Base-by-base conservation (phyloP, 2,329 filamentous ascomycete species). In the Ploettnerulaceae sp. region DNA sequence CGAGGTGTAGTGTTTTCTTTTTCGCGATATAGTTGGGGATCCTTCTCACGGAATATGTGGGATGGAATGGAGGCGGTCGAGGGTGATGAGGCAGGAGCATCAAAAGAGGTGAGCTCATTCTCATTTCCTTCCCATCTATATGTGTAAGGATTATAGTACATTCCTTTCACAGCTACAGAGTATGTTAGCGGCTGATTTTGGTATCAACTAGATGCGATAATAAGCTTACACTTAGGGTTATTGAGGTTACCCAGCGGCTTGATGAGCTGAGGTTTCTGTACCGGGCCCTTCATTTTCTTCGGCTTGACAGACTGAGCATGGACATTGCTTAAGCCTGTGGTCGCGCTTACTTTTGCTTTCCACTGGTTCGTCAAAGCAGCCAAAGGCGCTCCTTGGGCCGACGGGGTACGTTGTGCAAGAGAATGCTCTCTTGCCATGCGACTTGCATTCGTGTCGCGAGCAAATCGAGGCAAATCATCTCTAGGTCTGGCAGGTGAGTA, bases 41-140 rank as follows among this genome's bases (percentile, higher is more conserved):
- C 78, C 58, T 73, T 78, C 39, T 81, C 77, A 8, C 73, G 71
- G 15, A 67, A 55, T 31, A 66, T 58, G 33, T 70, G 66, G 0
- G 69, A 66, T 14, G 60, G 56, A 11, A 74, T 60, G 2, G 73
- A 73, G 0, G 71, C 63, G 7, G 73, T 72, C 0, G 75, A 75
- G 2, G 79, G 76, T 2, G 77, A 76, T 1, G 77, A 71, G 5
- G 69, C 65, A 5, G 81, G 70, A 45, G 75, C 66, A 44, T 95
- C 89, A 66, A 98, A 98, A 4, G 81, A 79, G 53, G 78, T 77
- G 43, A 95, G 71, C 25, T 77, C 84, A 58, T 89, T 91, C 64
- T 98, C 93, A 60, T 98, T 98, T 42, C 93, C 93, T 72, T 98
- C 93, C 93, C 93, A 98, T 39, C 82, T 78, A 61, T 83, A 93